Evolutionary conservation across 257 asterid species (phyloP).

Genomic region (Thymus quinquecostatus): DNA sequence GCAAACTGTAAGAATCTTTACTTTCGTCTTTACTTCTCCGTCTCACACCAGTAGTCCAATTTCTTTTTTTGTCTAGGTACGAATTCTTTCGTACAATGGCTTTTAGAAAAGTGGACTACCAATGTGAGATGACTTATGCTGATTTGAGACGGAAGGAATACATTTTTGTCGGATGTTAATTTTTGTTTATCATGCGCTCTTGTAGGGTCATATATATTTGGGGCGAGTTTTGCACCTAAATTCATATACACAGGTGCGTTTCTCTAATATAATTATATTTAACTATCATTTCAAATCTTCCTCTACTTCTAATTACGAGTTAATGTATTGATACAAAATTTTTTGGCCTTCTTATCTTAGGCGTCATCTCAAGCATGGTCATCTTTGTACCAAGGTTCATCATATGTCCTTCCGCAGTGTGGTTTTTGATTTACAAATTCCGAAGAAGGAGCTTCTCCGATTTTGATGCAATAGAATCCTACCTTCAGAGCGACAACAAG

Average conservation of each 20-base stretch:
- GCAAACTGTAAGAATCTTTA: neutral
- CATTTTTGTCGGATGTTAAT: neutral
- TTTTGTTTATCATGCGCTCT: neutral
- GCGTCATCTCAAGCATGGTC: neutral
- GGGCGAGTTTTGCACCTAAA: neutral
- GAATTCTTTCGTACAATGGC: too few relatives aligned
- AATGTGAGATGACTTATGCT: too few relatives aligned
- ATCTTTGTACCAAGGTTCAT: neutral
- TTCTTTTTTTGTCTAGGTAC: neutral
- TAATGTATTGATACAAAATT: too few relatives aligned
- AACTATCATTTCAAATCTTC: neutral
- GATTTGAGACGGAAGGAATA: too few relatives aligned
- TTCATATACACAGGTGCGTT: neutral
- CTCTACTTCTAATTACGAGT: too few relatives aligned
- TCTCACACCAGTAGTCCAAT: neutral
- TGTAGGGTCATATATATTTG: neutral
- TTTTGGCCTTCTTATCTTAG: neutral
- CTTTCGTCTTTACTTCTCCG: neutral
- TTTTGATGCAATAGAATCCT: slow-evolving; percentile 22
- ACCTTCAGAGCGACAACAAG: slow-evolving; percentile 27
- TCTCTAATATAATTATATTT: neutral
- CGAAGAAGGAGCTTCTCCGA: slow-evolving; percentile 29
- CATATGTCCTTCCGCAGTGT: neutral
- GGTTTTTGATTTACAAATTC: slow-evolving; percentile 21
- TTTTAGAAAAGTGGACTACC: too few relatives aligned